Percentiles rank a stretch among this genome's conserved stretches.
These are phyloP conservation scores for Mortierella sp. DNA, from an alignment of 371 early-diverging fungal genomes.

Conservation along the genomic window DNA sequence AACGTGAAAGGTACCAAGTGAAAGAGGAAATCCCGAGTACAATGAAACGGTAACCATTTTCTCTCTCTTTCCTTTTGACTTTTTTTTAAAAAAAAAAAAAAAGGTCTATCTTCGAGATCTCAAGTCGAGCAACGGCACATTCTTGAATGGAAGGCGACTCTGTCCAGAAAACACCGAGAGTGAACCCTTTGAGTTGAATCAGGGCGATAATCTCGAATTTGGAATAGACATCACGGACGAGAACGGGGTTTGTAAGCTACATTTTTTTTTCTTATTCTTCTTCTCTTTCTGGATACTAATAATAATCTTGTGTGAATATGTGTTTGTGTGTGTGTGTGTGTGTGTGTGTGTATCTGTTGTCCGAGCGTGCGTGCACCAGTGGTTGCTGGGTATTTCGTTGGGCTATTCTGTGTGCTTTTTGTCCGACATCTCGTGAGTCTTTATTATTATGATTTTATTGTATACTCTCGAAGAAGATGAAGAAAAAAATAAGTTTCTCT, in stretches of 20 bases:
- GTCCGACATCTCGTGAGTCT: no score
- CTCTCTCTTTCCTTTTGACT: no score
- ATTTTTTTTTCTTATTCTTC: background rate
- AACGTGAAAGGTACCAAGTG: background rate
- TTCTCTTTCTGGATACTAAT: no score
- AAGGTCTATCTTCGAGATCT: conserved; percentile 82
- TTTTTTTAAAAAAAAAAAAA: no score
- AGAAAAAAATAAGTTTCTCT: background rate
- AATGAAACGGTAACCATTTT: background rate
- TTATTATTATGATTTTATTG: no score
- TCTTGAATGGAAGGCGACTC: conserved; percentile 82
- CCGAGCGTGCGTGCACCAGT: no score
- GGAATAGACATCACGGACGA: conserved; percentile 88
- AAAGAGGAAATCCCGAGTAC: background rate
- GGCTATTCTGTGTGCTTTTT: no score
- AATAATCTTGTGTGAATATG: background rate
- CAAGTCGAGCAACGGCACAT: conserved; percentile 90
- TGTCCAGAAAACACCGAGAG: conserved; percentile 76
- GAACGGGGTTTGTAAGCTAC: conserved; percentile 49
- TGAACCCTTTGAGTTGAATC: conserved; percentile 67
- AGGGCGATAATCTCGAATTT: conserved; percentile 83
- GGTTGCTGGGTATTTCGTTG: no score
- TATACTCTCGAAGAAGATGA: background rate
- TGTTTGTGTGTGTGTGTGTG: background rate
- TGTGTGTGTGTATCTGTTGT: background rate